Conservation (phyloP, 2,329 filamentous ascomycete genomes). For the Aspergillus pseudotamarii region DNA sequence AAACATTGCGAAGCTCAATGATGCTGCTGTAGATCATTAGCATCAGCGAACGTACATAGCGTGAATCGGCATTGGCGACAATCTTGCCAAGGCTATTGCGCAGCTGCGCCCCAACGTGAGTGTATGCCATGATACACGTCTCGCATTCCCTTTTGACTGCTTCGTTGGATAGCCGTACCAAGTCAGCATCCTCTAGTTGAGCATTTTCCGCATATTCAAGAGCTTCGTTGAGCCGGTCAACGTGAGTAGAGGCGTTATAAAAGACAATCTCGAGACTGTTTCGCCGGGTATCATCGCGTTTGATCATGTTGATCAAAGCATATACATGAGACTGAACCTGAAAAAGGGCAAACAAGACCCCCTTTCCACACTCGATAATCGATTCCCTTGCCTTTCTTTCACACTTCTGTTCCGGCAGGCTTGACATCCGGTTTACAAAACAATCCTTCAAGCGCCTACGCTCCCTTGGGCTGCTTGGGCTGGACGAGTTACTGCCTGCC, state of each 20-base stretch:
- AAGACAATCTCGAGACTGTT: slow-evolving; percentile 59
- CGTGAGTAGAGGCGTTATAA: slow-evolving; percentile 58
- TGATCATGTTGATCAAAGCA: slow-evolving; percentile 51
- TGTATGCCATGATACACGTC: slow-evolving; percentile 54
- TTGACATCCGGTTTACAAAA: slow-evolving; percentile 57
- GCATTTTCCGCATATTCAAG: slow-evolving; percentile 54
- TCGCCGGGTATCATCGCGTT: slow-evolving; percentile 49
- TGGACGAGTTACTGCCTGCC: slow-evolving; percentile 44
- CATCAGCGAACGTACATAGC: slow-evolving; percentile 61
- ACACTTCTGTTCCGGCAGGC: slow-evolving; percentile 59
- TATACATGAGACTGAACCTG: slow-evolving; percentile 54
- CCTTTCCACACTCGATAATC: slow-evolving; percentile 58
- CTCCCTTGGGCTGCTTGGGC: slow-evolving; percentile 48
- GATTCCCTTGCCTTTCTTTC: slow-evolving; percentile 51
- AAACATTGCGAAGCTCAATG: slow-evolving; percentile 63
- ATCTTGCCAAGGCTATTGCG: slow-evolving; percentile 54
- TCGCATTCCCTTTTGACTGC: slow-evolving; percentile 51
- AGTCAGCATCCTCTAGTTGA: slow-evolving; percentile 54
- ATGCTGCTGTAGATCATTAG: slow-evolving; percentile 61
- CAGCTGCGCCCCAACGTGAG: slow-evolving; percentile 52
- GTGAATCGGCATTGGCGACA: slow-evolving; percentile 57
- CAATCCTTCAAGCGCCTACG: slow-evolving; percentile 45
- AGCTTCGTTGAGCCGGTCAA: slow-evolving; percentile 60
- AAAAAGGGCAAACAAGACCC: slow-evolving; percentile 58
- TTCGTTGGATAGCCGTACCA: slow-evolving; percentile 42